Conservation (phyloP, 2,329 filamentous ascomycete genomes). For the Pseudonectria foliicola region DNA sequence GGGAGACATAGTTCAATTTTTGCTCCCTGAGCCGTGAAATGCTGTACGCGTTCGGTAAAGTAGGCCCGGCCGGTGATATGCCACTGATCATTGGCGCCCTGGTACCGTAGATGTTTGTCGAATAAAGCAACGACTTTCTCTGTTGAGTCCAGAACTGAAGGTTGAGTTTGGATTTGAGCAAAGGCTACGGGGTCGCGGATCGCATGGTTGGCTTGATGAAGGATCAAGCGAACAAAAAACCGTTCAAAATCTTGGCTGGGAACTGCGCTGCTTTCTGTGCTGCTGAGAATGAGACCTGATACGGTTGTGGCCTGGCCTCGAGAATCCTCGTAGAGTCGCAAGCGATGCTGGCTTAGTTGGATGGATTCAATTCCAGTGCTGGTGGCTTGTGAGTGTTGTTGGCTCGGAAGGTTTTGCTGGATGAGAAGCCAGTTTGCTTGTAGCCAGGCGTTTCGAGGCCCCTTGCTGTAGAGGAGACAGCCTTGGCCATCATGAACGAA, state of each 20-base stretch:
- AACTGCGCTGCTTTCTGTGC: neutral
- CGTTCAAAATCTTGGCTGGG: neutral
- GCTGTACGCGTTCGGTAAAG: slow-evolving; percentile 14
- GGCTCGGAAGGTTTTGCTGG: neutral
- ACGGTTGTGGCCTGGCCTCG: neutral
- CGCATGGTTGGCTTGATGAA: neutral
- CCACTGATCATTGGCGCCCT: slow-evolving; percentile 17
- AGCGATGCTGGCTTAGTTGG: no score
- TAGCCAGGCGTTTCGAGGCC: neutral
- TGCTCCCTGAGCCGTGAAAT: slow-evolving; percentile 16
- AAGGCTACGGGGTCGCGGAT: neutral
- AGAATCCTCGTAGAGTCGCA: no score
- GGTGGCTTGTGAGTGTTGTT: no score
- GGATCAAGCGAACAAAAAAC: slow-evolving; percentile 1
- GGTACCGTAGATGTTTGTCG: slow-evolving; percentile 18
- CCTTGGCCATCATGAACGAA: neutral
- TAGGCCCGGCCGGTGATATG: slow-evolving; percentile 9
- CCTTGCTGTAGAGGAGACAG: neutral
- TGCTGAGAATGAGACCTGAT: neutral
- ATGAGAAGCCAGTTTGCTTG: neutral
- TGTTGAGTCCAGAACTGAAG: neutral
- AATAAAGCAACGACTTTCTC: slow-evolving; percentile 15
- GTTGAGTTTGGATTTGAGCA: neutral
- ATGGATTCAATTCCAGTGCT: no score
- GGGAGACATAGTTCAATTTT: slow-evolving; percentile 26